These are phyloP conservation scores for Paecilomyces niveus DNA, from an alignment of 2,329 filamentous ascomycete species.

Conservation along the genomic window DNA sequence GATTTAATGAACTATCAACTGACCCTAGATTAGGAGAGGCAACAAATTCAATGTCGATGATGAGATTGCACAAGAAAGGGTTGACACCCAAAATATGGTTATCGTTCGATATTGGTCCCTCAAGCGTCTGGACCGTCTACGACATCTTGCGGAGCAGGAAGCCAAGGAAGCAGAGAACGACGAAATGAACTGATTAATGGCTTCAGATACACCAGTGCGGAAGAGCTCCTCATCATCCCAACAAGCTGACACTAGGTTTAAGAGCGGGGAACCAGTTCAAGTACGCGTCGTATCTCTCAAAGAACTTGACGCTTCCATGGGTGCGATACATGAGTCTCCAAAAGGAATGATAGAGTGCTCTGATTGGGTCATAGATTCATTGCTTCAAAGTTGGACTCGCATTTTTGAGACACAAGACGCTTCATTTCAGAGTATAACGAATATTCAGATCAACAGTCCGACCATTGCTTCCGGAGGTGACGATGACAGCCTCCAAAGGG, in stretches of 20 bases:
- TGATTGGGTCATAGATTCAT: conserved; percentile 23
- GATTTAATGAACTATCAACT: background rate
- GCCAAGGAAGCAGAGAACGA: conserved; percentile 18
- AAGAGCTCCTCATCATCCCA: conserved; percentile 6
- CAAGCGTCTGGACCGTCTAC: conserved; percentile 30
- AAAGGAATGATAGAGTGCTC: conserved; percentile 34
- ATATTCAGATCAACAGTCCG: conserved; percentile 16
- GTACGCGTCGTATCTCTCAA: conserved; percentile 23
- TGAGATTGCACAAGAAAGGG: conserved; percentile 31
- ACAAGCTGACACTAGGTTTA: background rate
- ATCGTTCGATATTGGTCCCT: conserved; percentile 36
- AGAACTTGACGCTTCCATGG: conserved; percentile 23
- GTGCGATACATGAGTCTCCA: conserved; percentile 25
- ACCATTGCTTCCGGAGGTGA: conserved; percentile 10
- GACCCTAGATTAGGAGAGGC: background rate
- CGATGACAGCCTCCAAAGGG: background rate
- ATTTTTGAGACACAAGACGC: conserved; percentile 4
- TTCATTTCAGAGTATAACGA: conserved; percentile 8
- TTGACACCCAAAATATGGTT: conserved; percentile 37
- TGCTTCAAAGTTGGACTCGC: conserved; percentile 23
- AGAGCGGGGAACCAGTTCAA: conserved; percentile 5
- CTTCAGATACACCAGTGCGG: conserved; percentile 8
- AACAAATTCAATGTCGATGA: conserved; percentile 15
- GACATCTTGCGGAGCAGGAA: conserved; percentile 29
- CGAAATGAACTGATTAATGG: conserved; percentile 12